A percentile compares a stretch with the other conserved stretches of the same genome.
Evolutionary conservation across 2,329 filamentous ascomycete species (phyloP).

Genomic region (Fusarium penzigii): DNA sequence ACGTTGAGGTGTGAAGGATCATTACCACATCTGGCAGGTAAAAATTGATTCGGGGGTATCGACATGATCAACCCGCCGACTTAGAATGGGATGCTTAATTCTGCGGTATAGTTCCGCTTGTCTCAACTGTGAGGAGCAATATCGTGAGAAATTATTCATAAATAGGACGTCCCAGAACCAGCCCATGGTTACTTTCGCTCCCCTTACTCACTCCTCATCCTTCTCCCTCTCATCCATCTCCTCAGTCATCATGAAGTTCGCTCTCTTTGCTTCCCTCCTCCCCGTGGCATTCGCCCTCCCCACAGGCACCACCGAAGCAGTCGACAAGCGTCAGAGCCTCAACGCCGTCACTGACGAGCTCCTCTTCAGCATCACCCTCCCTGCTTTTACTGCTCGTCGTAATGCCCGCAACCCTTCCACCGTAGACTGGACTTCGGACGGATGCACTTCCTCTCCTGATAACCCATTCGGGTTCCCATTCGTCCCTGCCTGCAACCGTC

Average conservation of each 20-base stretch:
- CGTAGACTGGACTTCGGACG: slow-evolving; percentile 45
- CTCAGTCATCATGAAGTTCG: slow-evolving; percentile 35
- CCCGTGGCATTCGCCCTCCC: slow-evolving; percentile 28
- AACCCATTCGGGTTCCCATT: slow-evolving; percentile 48
- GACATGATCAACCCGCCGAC: too few species aligned
- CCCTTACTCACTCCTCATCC: too few species aligned
- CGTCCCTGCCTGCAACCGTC: slow-evolving; percentile 48
- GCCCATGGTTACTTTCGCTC: too few species aligned
- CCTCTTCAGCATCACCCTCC: slow-evolving; percentile 46
- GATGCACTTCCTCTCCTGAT: slow-evolving; percentile 44
- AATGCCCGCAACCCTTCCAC: slow-evolving; percentile 40
- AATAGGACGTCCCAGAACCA: too few species aligned
- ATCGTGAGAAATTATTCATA: too few species aligned
- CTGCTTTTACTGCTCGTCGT: slow-evolving; percentile 43
- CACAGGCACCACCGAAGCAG: slow-evolving; percentile 2
- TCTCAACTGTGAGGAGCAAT: too few species aligned
- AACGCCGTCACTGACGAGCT: slow-evolving; percentile 45
- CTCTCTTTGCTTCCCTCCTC: slow-evolving; percentile 23
- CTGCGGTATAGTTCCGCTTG: too few species aligned
- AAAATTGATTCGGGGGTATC: too few species aligned
- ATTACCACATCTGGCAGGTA: too few species aligned
- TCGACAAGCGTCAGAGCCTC: slow-evolving; percentile 23
- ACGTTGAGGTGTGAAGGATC: too few species aligned
- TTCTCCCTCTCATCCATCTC: too few species aligned
- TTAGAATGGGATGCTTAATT: too few species aligned